Evolutionary conservation across 140 eudicot genomes (phyloP).

Genomic region (Anethum foeniculum): DNA sequence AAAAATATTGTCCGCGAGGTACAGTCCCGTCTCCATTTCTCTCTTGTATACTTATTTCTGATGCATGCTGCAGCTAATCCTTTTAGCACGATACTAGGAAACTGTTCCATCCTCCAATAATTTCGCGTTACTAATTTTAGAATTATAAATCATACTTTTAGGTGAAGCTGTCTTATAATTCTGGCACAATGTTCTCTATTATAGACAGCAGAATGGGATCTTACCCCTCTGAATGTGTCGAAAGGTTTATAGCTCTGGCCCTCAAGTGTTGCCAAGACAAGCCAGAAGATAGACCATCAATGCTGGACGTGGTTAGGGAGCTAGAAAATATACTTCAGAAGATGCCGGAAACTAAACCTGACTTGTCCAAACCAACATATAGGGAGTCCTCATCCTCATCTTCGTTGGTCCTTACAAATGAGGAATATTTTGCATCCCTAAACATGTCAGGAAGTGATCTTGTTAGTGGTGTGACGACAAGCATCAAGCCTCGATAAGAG

Average conservation of each 20-base stretch:
- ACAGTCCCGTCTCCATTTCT: constrained; percentile 1
- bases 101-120: too few relatives aligned
- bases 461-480: constrained; percentile 31
- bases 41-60: not conserved
- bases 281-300: constrained; percentile 58
- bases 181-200: constrained; percentile 43
- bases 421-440: constrained; percentile 23
- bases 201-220: constrained; percentile 64
- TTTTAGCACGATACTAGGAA: not conserved
- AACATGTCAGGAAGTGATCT: constrained; percentile 38
- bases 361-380: constrained; percentile 22
- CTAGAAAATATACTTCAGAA: constrained; percentile 41
- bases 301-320: constrained; percentile 62
- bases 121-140: not conserved
- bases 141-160: constrained; percentile 19
- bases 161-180: constrained; percentile 47
- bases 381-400: constrained; percentile 33
- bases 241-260: constrained; percentile 49
- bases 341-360: constrained; percentile 30
- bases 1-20: constrained; percentile 88
- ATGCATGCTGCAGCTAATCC: not conserved
- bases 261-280: constrained; percentile 55
- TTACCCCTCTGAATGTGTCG: constrained; percentile 58
- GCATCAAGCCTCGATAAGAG: constrained; percentile 41
- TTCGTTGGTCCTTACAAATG: constrained; percentile 14